Percentiles rank a stretch among this genome's conserved stretches.
These are phyloP conservation scores for Fraxinus platypoda DNA, from an alignment of 305 asterid genomes.

Conservation along the genomic window DNA sequence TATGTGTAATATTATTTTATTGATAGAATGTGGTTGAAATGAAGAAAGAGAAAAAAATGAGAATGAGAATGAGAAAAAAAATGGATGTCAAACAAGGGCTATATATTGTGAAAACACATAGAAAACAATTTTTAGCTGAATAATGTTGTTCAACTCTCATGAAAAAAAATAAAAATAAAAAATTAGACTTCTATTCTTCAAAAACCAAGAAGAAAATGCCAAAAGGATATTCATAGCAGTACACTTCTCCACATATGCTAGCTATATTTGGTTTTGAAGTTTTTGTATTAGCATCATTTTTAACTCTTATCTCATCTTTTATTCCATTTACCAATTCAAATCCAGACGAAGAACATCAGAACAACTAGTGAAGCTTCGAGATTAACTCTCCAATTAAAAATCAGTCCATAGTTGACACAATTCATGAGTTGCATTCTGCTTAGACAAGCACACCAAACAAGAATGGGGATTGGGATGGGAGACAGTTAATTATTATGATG, in stretches of 20 bases:
- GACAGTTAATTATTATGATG: neutral
- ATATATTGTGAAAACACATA: neutral
- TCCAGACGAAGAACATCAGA: neutral
- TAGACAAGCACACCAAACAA: neutral
- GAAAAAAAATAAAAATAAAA: neutral
- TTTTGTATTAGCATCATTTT: neutral
- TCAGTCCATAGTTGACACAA: neutral
- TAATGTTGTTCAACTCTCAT: slow-evolving; percentile 11
- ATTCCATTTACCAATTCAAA: neutral
- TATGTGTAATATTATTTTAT: too few relatives aligned
- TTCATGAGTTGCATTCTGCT: neutral
- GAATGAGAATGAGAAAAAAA: too few relatives aligned
- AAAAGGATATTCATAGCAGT: slow-evolving; percentile 1
- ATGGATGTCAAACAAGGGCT: too few relatives aligned
- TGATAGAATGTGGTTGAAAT: too few relatives aligned
- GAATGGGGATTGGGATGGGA: neutral
- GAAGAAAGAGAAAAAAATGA: too few relatives aligned
- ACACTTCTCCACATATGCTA: neutral
- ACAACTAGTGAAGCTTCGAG: neutral
- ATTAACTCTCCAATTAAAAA: neutral
- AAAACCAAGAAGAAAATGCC: slow-evolving; percentile 8
- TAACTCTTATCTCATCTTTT: slow-evolving; percentile 1
- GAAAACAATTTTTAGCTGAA: neutral
- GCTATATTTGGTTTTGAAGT: neutral
- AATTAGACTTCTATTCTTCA: neutral